phyloP scores from a whole-genome alignment of 2,329 filamentous ascomycete species.

The Trichoderma breve region DNA sequence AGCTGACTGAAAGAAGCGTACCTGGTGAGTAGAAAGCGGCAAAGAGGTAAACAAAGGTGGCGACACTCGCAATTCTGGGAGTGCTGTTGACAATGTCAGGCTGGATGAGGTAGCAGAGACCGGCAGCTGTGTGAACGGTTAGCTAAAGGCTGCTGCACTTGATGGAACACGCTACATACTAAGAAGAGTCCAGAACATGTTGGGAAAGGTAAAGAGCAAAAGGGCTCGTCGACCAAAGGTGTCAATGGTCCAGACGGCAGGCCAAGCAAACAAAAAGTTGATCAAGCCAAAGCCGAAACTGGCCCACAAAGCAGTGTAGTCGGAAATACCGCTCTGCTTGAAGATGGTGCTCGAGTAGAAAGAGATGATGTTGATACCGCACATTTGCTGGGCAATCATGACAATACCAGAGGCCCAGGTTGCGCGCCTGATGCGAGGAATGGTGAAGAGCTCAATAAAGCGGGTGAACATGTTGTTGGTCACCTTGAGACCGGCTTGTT shows the following conservation, averaged over 20 bases:
- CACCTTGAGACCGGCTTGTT: slow-evolving; percentile 31
- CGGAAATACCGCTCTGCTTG: slow-evolving; percentile 39
- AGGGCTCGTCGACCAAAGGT: slow-evolving; percentile 60
- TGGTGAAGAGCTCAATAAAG: slow-evolving; percentile 56
- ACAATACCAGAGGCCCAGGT: slow-evolving; percentile 65
- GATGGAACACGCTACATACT: slow-evolving; percentile 23
- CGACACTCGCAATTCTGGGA: slow-evolving; percentile 51
- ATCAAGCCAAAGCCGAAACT: slow-evolving; percentile 50
- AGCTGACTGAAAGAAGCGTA: too few species aligned
- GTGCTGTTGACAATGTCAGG: slow-evolving; percentile 33
- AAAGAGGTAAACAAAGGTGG: slow-evolving; percentile 62
- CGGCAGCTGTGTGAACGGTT: slow-evolving; percentile 28
- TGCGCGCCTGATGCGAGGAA: slow-evolving; percentile 58
- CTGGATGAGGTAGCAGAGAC: slow-evolving; percentile 36
- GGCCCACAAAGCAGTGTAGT: slow-evolving; percentile 40
- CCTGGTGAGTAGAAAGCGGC: slow-evolving; percentile 61
- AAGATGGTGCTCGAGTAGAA: slow-evolving; percentile 51
- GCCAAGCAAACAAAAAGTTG: slow-evolving; percentile 63
- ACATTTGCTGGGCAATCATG: slow-evolving; percentile 66
- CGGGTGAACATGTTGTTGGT: slow-evolving; percentile 49
- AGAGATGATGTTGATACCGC: slow-evolving; percentile 53
- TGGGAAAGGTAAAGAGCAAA: slow-evolving; percentile 61
- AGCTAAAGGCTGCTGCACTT: not conserved
- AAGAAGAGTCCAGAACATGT: slow-evolving; percentile 61
- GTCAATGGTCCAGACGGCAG: slow-evolving; percentile 63